phyloP scores from a whole-genome alignment of 495 filamentous ascomycete genomes.

The Hyphodiscus hymeniophilus region DNA sequence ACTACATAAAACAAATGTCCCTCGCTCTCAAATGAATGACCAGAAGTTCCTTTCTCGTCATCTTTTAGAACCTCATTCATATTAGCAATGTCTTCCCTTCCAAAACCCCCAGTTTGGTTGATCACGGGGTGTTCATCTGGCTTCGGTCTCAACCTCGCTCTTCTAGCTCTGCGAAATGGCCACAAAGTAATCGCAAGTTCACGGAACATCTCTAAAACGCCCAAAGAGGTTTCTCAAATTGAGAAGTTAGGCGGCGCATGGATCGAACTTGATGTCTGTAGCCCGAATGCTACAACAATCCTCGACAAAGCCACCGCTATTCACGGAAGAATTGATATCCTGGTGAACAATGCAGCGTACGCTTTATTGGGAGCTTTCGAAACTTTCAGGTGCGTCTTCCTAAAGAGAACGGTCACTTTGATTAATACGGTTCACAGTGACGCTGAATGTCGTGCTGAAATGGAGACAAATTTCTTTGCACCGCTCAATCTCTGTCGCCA shows the following conservation, averaged over 20 bases:
- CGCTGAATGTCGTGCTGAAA: slow-evolving; percentile 27
- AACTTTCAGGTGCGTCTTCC: slow-evolving; percentile 32
- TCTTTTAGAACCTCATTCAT: no score
- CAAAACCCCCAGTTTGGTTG: slow-evolving; percentile 24
- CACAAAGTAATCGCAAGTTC: slow-evolving; percentile 44
- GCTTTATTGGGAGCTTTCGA: slow-evolving; percentile 42
- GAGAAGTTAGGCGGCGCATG: slow-evolving; percentile 34
- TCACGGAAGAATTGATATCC: slow-evolving; percentile 44
- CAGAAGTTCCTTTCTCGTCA: no score
- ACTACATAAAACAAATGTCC: no score
- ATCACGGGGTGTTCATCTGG: slow-evolving; percentile 35
- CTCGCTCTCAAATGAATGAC: no score
- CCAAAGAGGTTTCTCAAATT: slow-evolving; percentile 34
- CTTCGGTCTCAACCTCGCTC: slow-evolving; percentile 31
- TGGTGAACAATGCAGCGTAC: slow-evolving; percentile 45
- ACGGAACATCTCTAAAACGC: slow-evolving; percentile 29
- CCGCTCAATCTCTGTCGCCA: slow-evolving; percentile 37
- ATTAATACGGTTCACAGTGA: slow-evolving; percentile 24
- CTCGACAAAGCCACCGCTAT: slow-evolving; percentile 33
- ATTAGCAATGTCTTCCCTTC: no score
- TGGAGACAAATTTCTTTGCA: slow-evolving; percentile 44
- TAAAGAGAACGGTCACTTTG: slow-evolving; percentile 30
- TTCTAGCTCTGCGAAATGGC: slow-evolving; percentile 26
- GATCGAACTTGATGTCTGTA: slow-evolving; percentile 38
- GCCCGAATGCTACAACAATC: slow-evolving; percentile 25